Base-by-base conservation (phyloP, 192 early-diverging fungal genomes). In the Thamnidium elegans region DNA sequence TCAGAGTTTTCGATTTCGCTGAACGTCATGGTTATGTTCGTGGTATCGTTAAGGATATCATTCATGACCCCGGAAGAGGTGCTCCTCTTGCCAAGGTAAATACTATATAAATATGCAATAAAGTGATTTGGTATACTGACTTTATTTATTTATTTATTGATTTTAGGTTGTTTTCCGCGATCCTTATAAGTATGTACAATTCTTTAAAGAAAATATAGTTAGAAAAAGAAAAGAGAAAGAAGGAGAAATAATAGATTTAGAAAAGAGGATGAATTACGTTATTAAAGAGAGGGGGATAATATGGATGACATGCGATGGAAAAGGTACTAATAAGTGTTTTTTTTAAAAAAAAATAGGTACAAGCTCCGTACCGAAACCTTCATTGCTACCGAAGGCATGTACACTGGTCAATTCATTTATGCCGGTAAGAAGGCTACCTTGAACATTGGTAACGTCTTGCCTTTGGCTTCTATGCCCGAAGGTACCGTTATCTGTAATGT, bases 371-470 rank as follows among this genome's bases (percentile, higher is more conserved):
- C 88, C 69, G 89, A 95, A 84, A 90, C 87, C 66, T 95, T 96
- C 92, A 89, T 97, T 68, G 94, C 96, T 78, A 94, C 94, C 60
- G 95, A 99, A 82, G 97, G 97, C 73, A 89, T 96, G 84, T 95
- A 96, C 92, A 97, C 97, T 54, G 97, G 97, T 55, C 96, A 98
- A 86, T 99, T 99, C 77, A 82, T 99, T 67, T 99, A 94, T 89
- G 90, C 88, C 82, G 97, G 97, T 73, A 96, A 95, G 91, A 99
- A 95, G 86, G 91, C 90, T 47, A 74, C 87, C 63, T 86, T 99
- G 63, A 88, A 80, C 70, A 83, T 98, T 68, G 97, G 97, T 74
- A 99, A 99, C 87, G 87, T 94, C 58, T 84, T 99, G 68, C 95
- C 95, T 70, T 71, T 99, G 65, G 82, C 84, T 54, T 82, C 91